A percentile compares a stretch with the other conserved stretches of the same genome.
These are phyloP conservation scores for Aspergillus tamarii DNA, from an alignment of 2,329 filamentous ascomycete genomes.

Conservation along the genomic window DNA sequence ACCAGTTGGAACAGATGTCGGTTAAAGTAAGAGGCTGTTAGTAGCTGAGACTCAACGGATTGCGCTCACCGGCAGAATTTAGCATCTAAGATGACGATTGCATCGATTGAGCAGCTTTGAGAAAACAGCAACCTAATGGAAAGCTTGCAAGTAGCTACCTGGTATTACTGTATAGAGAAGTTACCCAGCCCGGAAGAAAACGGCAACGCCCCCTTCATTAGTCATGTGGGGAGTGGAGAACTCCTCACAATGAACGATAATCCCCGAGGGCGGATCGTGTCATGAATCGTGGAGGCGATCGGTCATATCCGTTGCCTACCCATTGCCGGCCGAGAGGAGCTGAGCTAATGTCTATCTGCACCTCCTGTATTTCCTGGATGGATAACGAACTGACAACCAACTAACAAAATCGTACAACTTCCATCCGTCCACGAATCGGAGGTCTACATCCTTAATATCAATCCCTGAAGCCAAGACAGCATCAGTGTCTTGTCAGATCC, in stretches of 20 bases:
- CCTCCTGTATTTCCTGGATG: neutral
- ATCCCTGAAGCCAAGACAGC: conserved; percentile 18
- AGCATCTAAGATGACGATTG: neutral
- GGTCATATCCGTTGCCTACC: neutral
- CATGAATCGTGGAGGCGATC: neutral
- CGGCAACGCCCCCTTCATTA: neutral
- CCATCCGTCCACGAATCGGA: neutral
- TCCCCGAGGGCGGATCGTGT: neutral
- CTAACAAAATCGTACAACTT: neutral
- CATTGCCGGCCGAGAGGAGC: conserved; percentile 1
- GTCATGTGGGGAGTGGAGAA: neutral
- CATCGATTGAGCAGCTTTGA: neutral
- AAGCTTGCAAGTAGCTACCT: neutral
- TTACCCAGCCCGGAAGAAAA: neutral
- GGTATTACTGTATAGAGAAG: neutral
- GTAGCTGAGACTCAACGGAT: neutral
- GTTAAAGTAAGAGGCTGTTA: neutral
- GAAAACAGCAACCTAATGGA: neutral
- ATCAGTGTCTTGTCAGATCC: neutral
- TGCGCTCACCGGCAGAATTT: neutral
- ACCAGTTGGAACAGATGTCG: neutral
- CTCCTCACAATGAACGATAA: neutral
- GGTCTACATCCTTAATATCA: neutral
- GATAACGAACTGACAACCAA: neutral
- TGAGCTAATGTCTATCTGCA: neutral